Evolutionary conservation across 2,329 filamentous ascomycete species (phyloP).

Genomic region (Cladophialophora chaetospira): DNA sequence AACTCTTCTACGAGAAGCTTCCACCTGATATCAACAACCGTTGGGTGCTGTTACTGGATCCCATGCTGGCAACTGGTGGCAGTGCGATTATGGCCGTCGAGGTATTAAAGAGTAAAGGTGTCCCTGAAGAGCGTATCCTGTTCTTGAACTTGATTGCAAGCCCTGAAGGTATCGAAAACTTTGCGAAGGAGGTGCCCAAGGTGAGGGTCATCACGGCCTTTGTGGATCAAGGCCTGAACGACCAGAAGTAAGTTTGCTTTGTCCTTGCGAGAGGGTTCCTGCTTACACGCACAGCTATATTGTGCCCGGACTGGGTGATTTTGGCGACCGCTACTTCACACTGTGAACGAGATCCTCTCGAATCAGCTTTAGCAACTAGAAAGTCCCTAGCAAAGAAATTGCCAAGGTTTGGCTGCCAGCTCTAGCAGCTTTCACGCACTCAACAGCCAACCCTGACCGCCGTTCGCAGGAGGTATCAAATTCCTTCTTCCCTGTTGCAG

Average conservation of each 20-base stretch:
- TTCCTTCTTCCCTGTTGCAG: no score
- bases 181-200: conserved; percentile 85
- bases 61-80: conserved; percentile 98
- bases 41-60: conserved; percentile 92
- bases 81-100: conserved; percentile 97
- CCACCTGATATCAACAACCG: conserved; percentile 88
- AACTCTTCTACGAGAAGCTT: conserved; percentile 96
- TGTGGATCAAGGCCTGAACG: conserved; percentile 92
- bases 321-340: conserved; percentile 39
- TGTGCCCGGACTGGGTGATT: conserved; percentile 42
- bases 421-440: no score
- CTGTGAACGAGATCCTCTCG: conserved; percentile 7
- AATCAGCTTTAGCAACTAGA: not conserved
- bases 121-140: conserved; percentile 91
- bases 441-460: no score
- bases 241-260: conserved; percentile 76
- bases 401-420: no score
- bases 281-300: conserved; percentile 37
- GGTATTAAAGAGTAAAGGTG: conserved; percentile 83
- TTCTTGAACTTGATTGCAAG: conserved; percentile 98
- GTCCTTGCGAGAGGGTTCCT: not conserved
- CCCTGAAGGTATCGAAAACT: conserved; percentile 85
- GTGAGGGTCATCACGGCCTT: conserved; percentile 93
- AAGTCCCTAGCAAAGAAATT: no score
- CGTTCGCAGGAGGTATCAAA: no score